These are phyloP conservation scores for Trametes villosa DNA, from an alignment of 768 basidiomycete species.

Conservation along the genomic window DNA sequence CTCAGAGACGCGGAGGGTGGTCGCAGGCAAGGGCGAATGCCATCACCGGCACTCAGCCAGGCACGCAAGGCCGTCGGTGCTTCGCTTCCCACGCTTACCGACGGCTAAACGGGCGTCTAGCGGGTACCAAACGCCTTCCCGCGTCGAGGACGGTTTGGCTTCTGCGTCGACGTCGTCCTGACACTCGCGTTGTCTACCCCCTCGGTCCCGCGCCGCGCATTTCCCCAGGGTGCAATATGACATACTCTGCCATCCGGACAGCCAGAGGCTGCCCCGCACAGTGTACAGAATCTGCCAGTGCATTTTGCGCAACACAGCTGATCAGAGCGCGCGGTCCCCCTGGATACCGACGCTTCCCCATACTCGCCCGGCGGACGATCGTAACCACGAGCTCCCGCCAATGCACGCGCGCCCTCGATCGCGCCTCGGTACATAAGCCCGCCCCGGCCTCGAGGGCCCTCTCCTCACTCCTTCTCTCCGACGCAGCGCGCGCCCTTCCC, in stretches of 20 bases:
- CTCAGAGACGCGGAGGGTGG: constrained; percentile 1
- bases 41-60: neutral
- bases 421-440: constrained; percentile 4
- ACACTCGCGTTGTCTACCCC: neutral
- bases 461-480: constrained; percentile 15
- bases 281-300: constrained; percentile 23
- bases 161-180: neutral
- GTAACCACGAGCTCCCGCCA: constrained; percentile 12
- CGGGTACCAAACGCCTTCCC: neutral
- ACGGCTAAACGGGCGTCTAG: constrained; percentile 5
- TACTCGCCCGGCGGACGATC: neutral
- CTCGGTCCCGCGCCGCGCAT: neutral
- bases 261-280: constrained; percentile 7
- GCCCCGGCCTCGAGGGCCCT: neutral
- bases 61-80: neutral
- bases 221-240: neutral
- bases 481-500: constrained; percentile 23
- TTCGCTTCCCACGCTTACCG: constrained; percentile 16
- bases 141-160: neutral
- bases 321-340: constrained; percentile 18
- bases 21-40: constrained; percentile 1
- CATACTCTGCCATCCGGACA: neutral
- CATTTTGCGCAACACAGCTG: neutral
- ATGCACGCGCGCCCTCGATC: constrained; percentile 9
- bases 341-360: constrained; percentile 25